Percentiles rank a stretch among this genome's conserved stretches.
phyloP scores from a whole-genome alignment of 2,329 filamentous ascomycete genomes.

The Colletotrichum sp. region DNA sequence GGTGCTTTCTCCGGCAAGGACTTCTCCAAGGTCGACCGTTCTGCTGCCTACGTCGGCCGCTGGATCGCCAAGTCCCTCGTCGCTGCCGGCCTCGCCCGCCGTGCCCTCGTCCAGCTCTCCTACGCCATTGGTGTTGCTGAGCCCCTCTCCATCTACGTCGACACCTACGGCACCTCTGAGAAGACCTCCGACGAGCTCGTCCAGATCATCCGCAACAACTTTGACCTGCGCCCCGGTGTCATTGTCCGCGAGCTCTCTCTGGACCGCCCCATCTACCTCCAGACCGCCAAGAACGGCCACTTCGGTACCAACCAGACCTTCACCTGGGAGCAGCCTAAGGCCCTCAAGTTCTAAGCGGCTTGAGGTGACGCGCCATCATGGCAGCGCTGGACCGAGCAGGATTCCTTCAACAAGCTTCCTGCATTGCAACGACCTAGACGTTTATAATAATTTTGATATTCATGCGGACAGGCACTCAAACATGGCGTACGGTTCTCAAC shows the following conservation, averaged over 20 bases:
- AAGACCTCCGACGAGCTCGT: slow-evolving; percentile 93
- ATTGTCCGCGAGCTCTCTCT: slow-evolving; percentile 98
- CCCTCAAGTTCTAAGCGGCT: slow-evolving; percentile 81
- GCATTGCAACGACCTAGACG: slow-evolving; percentile 26
- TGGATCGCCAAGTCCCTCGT: slow-evolving; percentile 99
- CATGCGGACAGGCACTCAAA: slow-evolving; percentile 23
- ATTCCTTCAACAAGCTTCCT: slow-evolving; percentile 25
- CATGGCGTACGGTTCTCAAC: slow-evolving; percentile 26
- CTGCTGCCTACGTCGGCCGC: slow-evolving; percentile 93
- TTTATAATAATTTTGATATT: slow-evolving; percentile 23
- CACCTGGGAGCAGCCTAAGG: slow-evolving; percentile 98
- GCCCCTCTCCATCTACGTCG: slow-evolving; percentile 97
- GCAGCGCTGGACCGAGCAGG: slow-evolving; percentile 9
- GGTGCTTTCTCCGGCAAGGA: slow-evolving; percentile 99
- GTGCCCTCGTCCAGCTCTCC: slow-evolving; percentile 94
- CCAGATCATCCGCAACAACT: slow-evolving; percentile 93
- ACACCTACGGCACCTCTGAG: slow-evolving; percentile 93
- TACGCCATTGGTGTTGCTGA: slow-evolving; percentile 99
- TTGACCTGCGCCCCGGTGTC: slow-evolving; percentile 96
- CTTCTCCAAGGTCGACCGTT: slow-evolving; percentile 99
- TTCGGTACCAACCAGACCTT: slow-evolving; percentile 97
- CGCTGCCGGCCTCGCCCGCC: slow-evolving; percentile 84
- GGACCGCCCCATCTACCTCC: slow-evolving; percentile 94
- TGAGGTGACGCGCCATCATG: neutral
- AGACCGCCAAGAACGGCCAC: slow-evolving; percentile 99